Base-by-base conservation (phyloP, 179 eudicot genomes). In the Nepenthes alata region DNA sequence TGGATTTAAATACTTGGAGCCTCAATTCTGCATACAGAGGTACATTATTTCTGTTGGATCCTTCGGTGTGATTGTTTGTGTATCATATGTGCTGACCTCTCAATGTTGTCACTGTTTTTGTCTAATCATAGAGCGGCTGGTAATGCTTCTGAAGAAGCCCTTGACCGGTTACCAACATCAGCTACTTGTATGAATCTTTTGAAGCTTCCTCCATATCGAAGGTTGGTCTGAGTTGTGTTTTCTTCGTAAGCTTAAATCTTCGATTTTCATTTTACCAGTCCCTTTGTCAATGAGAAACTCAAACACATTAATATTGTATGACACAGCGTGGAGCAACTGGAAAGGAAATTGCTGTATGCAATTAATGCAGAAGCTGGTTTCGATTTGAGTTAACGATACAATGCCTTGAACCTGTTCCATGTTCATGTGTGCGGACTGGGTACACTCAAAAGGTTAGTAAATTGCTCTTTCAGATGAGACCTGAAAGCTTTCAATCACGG, bases 181-280 rank as follows among this genome's bases (percentile, higher is more conserved):
- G 95, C 98, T 45, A 93, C 98, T 75, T 93, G 98, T 77, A 89
- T 93, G 97, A 93, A 93, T 78, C 95, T 93, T 67, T 72, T 89
- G 56, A 93, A 93, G 79, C 95, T 93, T 66, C 98, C 98, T 13
- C 98, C 98, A 12, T 93, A 91, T 64, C 73, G 82, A 84, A 91
- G 94, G 97, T 91, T 3, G 8, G 45, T 41, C 6, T 7, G 6
- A 41, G 25, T 25, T 25, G 25, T 25, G 25, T 25, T 25, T 25
- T 25, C 25, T 25, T 25, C 25, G 25, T 25, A 25, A 25, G 25
- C 25, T 25, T 41, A 7, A 41, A 41, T 4, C 8, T 4, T 41
- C 1, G 8, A 41, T 41, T 41, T 52, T 52, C 6, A 12, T 16
- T 50, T 12, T 52, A 11, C 16, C 5, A 2, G 16, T 50, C 12